Evolutionary conservation across 106 monocot species (phyloP), one percentile per base, ranked within the genome.

Genomic region (Hemerocallis citrina): DNA sequence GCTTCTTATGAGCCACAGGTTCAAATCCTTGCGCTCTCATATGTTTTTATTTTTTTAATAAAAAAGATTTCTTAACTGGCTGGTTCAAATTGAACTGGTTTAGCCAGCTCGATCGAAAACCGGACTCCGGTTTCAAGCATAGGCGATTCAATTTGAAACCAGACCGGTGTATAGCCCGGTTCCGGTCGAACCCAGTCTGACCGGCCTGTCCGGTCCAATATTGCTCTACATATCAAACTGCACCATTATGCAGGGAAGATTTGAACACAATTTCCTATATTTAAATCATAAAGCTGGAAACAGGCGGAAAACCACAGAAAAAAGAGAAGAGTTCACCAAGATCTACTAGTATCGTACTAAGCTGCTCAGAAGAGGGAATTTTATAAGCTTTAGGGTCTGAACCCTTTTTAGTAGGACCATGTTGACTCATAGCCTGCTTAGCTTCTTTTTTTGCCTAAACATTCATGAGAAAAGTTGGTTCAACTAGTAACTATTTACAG

Each of bases 331-430:
- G 34, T 59, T 54, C 31, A 95, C 95, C 63, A 59, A 90, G 95
- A 79, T 95, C 86, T 31, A 95, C 70, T 71, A 75, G 90, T 61
- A 85, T 93, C 33, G 65, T 9, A 60, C 77, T 85, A 31, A 93
- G 72, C 58, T 83, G 73, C 47, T 95, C 95, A 74, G 89, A 74
- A 74, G 84, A 79, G 12, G 82, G 88, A 52, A 83, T 61, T 45
- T 72, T 85, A 48, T 80, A 72, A n/a, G 57, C n/a, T 25, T 63
- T 84, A 16, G 75, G n/a, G 51, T 84, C 72, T 28, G 59, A 35
- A 42, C 72, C 64, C 61, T 84, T 89, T 23, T 46, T 69, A 19
- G 71, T 20, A 52, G 83, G 52, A 34, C 95, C 89, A 38, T 95
- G 89, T 55, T 64, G 85, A 70, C 61, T 66, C 63, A 90, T 55